Conservation (phyloP, 2,329 filamentous ascomycete species). For the Orbilia quercus region DNA sequence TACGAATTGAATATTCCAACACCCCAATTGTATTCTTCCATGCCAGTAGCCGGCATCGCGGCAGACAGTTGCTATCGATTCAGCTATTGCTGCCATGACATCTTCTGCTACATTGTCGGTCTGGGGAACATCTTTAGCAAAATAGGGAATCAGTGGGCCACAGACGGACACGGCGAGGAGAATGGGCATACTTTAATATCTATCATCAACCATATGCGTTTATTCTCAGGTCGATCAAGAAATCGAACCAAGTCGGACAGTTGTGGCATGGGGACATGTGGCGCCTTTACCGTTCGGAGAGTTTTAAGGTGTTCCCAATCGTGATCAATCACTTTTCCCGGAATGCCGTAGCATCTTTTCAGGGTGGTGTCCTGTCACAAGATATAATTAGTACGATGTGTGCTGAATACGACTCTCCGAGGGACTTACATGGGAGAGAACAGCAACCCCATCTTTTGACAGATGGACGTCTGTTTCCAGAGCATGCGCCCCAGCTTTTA, state of each 20-base stretch:
- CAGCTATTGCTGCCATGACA: slow-evolving; percentile 76
- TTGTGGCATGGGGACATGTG: slow-evolving; percentile 77
- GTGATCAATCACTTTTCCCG: slow-evolving; percentile 77
- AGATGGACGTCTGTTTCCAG: slow-evolving; percentile 91
- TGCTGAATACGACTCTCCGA: neutral
- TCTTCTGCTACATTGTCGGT: slow-evolving; percentile 76
- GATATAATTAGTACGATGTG: slow-evolving; percentile 14
- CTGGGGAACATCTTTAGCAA: slow-evolving; percentile 62
- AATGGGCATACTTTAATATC: slow-evolving; percentile 79
- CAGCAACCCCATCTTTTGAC: slow-evolving; percentile 82
- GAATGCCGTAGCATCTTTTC: slow-evolving; percentile 82
- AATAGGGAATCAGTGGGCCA: neutral
- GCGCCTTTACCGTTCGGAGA: slow-evolving; percentile 74
- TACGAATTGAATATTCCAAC: slow-evolving; percentile 75
- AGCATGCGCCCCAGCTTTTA: slow-evolving; percentile 79
- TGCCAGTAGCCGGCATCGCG: slow-evolving; percentile 70
- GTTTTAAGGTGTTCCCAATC: slow-evolving; percentile 78
- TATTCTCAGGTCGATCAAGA: slow-evolving; percentile 72
- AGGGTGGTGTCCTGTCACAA: slow-evolving; percentile 75
- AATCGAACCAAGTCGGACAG: slow-evolving; percentile 79
- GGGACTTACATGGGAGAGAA: slow-evolving; percentile 78
- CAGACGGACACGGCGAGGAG: neutral
- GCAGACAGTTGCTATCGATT: slow-evolving; percentile 71
- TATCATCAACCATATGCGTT: slow-evolving; percentile 81
- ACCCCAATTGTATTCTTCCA: slow-evolving; percentile 79